A percentile compares a stretch with the other conserved stretches of the same genome.
Evolutionary conservation across 768 basidiomycete species (phyloP).

Genomic region (Termitomyces sp.): DNA sequence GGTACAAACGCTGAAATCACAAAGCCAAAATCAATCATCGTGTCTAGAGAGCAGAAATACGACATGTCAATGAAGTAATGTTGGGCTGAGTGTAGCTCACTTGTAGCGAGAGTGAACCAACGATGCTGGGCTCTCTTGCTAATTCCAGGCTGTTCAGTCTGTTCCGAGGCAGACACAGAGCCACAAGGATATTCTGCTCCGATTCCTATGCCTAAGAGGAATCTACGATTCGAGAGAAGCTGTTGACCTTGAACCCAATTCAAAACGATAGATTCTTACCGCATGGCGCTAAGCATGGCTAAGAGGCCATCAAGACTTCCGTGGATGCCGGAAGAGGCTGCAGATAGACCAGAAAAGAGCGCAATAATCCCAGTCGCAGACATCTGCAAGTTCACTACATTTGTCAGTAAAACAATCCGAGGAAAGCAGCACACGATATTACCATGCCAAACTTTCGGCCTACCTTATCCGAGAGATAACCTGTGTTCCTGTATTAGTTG

Average conservation of each 20-base stretch:
- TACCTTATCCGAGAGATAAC: conserved; percentile 78
- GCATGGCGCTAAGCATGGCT: conserved; percentile 73
- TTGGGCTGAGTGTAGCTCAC: conserved; percentile 33
- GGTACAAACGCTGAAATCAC: conserved; percentile 78
- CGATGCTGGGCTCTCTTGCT: conserved; percentile 76
- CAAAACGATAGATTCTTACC: conserved; percentile 34
- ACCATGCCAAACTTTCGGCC: conserved; percentile 90
- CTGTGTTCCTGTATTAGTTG: conserved; percentile 17
- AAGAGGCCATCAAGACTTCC: conserved; percentile 66
- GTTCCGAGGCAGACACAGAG: conserved; percentile 83
- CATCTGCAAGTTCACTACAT: conserved; percentile 43
- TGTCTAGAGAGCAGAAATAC: conserved; percentile 34
- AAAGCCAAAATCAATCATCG: conserved; percentile 85
- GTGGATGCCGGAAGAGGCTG: conserved; percentile 77
- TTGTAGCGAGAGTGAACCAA: conserved; percentile 87
- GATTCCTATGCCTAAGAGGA: conserved; percentile 61
- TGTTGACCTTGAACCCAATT: neutral
- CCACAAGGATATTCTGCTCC: conserved; percentile 68
- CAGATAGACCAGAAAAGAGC: conserved; percentile 78
- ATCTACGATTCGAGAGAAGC: conserved; percentile 35
- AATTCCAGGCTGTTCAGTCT: conserved; percentile 80
- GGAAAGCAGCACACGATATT: conserved; percentile 10
- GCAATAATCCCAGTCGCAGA: conserved; percentile 78
- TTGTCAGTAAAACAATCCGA: conserved; percentile 8
- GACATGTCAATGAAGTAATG: conserved; percentile 1